Percentiles rank a stretch among this genome's conserved stretches.
phyloP scores from a whole-genome alignment of 2,329 filamentous ascomycete genomes.

The Talaromyces sp. region DNA sequence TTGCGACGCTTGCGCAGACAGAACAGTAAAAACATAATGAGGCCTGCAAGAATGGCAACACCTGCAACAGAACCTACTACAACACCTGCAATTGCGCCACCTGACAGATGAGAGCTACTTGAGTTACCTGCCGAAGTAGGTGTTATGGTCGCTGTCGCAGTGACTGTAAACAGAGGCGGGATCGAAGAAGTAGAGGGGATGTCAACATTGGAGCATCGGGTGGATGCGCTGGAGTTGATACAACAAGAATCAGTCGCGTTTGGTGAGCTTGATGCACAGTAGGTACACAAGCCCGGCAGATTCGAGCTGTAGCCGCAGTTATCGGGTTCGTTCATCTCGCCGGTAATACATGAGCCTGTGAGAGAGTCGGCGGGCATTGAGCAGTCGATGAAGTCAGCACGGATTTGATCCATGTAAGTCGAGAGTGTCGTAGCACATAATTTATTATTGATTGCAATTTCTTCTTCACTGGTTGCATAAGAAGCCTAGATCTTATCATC shows the following conservation, averaged over 20 bases:
- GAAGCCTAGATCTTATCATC: conserved; percentile 56
- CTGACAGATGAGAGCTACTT: conserved; percentile 58
- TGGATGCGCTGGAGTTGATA: conserved; percentile 71
- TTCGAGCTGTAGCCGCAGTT: conserved; percentile 83
- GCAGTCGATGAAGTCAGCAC: conserved; percentile 89
- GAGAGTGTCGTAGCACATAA: conserved; percentile 66
- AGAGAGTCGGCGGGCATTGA: conserved; percentile 77
- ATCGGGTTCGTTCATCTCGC: conserved; percentile 71
- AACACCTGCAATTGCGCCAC: conserved; percentile 32
- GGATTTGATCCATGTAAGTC: conserved; percentile 71
- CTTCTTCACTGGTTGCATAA: conserved; percentile 83
- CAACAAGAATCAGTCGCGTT: conserved; percentile 97
- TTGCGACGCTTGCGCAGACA: conserved; percentile 55
- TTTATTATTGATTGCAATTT: conserved; percentile 68
- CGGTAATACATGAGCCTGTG: conserved; percentile 69
- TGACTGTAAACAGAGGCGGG: conserved; percentile 57
- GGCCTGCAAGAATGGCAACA: conserved; percentile 63
- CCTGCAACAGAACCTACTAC: conserved; percentile 65
- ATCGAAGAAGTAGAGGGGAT: conserved; percentile 67
- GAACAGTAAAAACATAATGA: conserved; percentile 60
- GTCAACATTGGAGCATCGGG: conserved; percentile 69
- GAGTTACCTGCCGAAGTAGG: conserved; percentile 44
- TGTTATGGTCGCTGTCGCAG: conserved; percentile 62
- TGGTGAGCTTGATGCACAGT: conserved; percentile 75
- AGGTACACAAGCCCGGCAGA: conserved; percentile 73